Evolutionary conservation across 768 basidiomycete species (phyloP).

Genomic region (Boletus subcaerulescens): DNA sequence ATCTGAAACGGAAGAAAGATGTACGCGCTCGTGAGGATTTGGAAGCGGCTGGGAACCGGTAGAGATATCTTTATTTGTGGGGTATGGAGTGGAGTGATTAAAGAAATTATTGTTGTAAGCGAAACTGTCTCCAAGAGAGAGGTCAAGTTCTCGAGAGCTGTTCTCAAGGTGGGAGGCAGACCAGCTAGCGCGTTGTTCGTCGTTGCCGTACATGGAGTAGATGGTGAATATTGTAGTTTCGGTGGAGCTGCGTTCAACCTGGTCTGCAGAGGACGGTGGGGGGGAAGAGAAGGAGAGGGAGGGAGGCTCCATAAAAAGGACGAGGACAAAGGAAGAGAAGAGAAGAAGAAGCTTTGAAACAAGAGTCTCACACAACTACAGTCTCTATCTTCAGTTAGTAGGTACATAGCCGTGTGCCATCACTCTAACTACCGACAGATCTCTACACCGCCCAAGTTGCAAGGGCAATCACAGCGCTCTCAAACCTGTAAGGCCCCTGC

Average conservation of each 20-base stretch:
- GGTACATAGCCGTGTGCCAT: no score
- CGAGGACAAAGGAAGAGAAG: not conserved
- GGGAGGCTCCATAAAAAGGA: conserved; percentile 39
- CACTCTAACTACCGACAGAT: no score
- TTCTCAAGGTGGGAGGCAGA: conserved; percentile 38
- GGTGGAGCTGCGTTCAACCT: conserved; percentile 51
- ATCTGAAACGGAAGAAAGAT: conserved; percentile 26
- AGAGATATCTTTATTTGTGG: conserved; percentile 24
- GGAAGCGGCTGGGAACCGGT: conserved; percentile 19
- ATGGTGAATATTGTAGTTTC: conserved; percentile 80
- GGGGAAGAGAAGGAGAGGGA: conserved; percentile 35
- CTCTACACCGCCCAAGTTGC: no score
- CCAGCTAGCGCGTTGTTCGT: conserved; percentile 48
- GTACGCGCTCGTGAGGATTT: conserved; percentile 22
- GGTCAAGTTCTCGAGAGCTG: conserved; percentile 37
- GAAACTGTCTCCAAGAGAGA: conserved; percentile 33
- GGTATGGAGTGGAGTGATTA: conserved; percentile 18
- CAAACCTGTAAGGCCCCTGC: no score
- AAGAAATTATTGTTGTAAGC: conserved; percentile 34
- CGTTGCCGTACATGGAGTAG: conserved; percentile 83
- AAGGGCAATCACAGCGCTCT: no score
- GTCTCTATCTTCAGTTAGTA: no score
- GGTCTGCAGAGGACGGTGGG: conserved; percentile 24
- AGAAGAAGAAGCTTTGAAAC: no score
- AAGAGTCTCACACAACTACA: not conserved